Evolutionary conservation across 768 basidiomycete species (phyloP).

Genomic region (Amanita fuliginea): DNA sequence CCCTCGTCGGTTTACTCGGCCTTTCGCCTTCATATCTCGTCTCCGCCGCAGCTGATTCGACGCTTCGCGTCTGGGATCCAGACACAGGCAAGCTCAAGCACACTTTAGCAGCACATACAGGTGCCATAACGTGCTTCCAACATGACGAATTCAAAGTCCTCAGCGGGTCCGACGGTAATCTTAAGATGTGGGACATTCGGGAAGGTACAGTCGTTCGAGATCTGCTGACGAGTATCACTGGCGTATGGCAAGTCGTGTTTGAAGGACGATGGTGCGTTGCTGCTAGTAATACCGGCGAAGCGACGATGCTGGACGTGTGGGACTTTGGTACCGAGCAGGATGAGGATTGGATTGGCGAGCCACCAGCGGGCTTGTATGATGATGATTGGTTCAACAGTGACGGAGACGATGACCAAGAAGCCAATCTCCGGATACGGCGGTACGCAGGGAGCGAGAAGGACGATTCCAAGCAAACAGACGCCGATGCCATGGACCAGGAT

Average conservation of each 20-base stretch:
- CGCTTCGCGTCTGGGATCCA: conserved; percentile 91
- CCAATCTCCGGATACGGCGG: conserved; percentile 14
- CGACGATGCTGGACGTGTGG: conserved; percentile 82
- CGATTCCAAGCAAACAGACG: conserved; percentile 41
- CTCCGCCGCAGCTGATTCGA: conserved; percentile 94
- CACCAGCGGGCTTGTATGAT: conserved; percentile 65
- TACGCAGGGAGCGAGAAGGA: conserved; percentile 32
- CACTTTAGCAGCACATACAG: conserved; percentile 82
- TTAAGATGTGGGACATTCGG: conserved; percentile 96
- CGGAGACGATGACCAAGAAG: conserved; percentile 35
- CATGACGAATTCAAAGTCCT: conserved; percentile 97
- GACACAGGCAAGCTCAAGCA: conserved; percentile 70
- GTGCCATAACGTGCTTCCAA: conserved; percentile 99
- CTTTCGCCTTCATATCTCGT: conserved; percentile 86
- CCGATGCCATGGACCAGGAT: conserved; percentile 70
- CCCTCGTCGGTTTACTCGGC: conserved; percentile 87
- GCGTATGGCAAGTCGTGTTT: conserved; percentile 97
- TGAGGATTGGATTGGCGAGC: conserved; percentile 78
- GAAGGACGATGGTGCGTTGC: conserved; percentile 92
- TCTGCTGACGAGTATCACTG: conserved; percentile 81
- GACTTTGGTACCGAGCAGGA: conserved; percentile 72
- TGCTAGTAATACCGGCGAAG: conserved; percentile 72
- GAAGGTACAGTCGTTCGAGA: conserved; percentile 84
- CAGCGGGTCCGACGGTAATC: conserved; percentile 87
- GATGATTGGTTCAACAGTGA: conserved; percentile 49